phyloP scores from a whole-genome alignment of 805 yeast species.

The Metschnikowia sp. region DNA sequence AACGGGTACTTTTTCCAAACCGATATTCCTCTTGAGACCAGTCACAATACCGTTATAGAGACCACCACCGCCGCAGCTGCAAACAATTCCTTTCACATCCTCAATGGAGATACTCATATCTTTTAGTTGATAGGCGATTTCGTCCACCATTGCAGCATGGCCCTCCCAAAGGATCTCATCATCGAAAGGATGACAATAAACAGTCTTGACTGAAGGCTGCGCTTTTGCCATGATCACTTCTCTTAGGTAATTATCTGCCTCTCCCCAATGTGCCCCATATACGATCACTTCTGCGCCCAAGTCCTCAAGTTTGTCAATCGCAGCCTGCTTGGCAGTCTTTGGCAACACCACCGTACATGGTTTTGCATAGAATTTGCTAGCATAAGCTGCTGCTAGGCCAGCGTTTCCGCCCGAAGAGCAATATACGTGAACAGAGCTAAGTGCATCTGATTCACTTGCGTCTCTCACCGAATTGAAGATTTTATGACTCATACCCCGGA shows the following conservation, averaged over 20 bases:
- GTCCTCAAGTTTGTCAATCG: constrained; percentile 42
- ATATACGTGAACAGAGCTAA: constrained; percentile 34
- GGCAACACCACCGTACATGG: constrained; percentile 64
- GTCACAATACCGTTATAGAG: constrained; percentile 49
- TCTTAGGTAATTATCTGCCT: constrained; percentile 45
- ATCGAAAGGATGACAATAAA: constrained; percentile 57
- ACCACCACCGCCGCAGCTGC: constrained; percentile 60
- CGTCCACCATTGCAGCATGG: constrained; percentile 39
- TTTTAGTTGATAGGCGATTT: constrained; percentile 32
- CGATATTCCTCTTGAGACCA: constrained; percentile 32
- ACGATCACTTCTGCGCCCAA: constrained; percentile 51
- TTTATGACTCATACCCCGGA: constrained; percentile 52
- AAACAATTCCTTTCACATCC: constrained; percentile 43
- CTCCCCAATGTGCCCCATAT: constrained; percentile 47
- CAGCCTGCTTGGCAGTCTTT: constrained; percentile 37
- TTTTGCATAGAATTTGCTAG: constrained; percentile 34
- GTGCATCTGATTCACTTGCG: constrained; percentile 21
- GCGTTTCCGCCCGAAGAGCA: constrained; percentile 58
- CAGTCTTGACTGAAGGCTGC: constrained; percentile 23
- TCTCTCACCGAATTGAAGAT: constrained; percentile 30
- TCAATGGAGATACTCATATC: constrained; percentile 7
- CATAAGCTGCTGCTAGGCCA: constrained; percentile 53
- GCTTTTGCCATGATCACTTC: constrained; percentile 18
- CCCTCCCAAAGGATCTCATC: constrained; percentile 52
- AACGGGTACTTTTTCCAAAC: constrained; percentile 22